Base-by-base conservation (phyloP, 2,329 filamentous ascomycete species). In the Colletotrichum tanaceti region DNA sequence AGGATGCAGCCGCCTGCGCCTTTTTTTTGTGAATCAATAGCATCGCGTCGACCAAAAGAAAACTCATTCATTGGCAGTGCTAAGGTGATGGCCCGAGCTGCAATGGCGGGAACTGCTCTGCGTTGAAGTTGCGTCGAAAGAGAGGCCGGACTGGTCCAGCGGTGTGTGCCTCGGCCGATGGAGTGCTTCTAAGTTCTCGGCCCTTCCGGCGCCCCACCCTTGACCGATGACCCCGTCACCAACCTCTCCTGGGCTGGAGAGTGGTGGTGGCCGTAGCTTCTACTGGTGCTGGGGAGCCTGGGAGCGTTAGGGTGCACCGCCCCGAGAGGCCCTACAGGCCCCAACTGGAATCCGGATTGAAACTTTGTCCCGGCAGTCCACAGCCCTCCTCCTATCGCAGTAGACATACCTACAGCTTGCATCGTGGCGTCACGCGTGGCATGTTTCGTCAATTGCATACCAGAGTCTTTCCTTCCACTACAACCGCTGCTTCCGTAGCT, bases 341-440 rank as follows among this genome's bases (percentile, higher is more conserved):
- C n/a, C n/a, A n/a, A n/a, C n/a, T 67, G 43, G 63, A 70, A 67
- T 67, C 66, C 58, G 53, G 67, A 70, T 70, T 68, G 67, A 70
- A 68, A 70, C 67, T 70, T 63, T 32, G 50, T 43, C 41, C 63
- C 57, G 67, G 44, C 67, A 57, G 53, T 41, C 49, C 14, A 53
- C 35, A 52, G 22, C 55, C 61, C 57, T 38, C 32, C 44, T 41
- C 22, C 32, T 35, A 22, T 28, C 38, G 10, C 50, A 47, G 11
- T 24, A 59, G 16, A 43, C n/a, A 22, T n/a, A 39, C 20, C 20
- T n/a, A n/a, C n/a, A n/a, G 10, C 46, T 39, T 60, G 28, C 49
- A 52, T 52, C 35, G 46, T 61, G 58, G 52, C 43, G 58, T 66
- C 65, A 28, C 52, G 47, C 60, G 55, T 58, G 54, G 53, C 44